Conservation (phyloP, 208 protist genomes). For the Wallacemonas rigidus region DNA sequence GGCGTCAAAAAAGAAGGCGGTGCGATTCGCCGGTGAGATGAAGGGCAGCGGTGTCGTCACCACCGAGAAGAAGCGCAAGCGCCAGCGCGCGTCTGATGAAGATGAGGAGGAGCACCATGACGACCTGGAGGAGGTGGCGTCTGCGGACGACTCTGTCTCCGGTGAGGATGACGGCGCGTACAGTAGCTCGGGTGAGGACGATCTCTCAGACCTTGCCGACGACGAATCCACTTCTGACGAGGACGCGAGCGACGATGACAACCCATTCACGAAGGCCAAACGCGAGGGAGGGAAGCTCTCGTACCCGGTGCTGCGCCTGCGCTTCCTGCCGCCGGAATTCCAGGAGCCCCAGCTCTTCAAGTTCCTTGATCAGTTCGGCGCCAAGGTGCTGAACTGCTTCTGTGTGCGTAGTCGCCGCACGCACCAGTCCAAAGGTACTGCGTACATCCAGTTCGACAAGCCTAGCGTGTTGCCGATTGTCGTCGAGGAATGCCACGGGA, state of each 20-base stretch:
- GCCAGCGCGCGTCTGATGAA: constrained; percentile 25
- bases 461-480: constrained; percentile 64
- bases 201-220: constrained; percentile 38
- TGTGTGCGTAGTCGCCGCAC: constrained; percentile 86
- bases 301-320: constrained; percentile 75
- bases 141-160: constrained; percentile 26
- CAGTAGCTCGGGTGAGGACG: constrained; percentile 24
- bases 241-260: constrained; percentile 34
- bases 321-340: constrained; percentile 83
- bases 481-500: constrained; percentile 88
- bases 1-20: constrained; percentile 30
- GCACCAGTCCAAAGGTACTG: constrained; percentile 83
- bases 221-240: constrained; percentile 18
- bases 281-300: constrained; percentile 36
- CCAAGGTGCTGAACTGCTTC: constrained; percentile 85
- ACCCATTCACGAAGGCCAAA: constrained; percentile 42
- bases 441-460: constrained; percentile 87
- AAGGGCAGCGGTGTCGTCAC: constrained; percentile 47
- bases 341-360: constrained; percentile 89
- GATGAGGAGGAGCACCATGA: constrained; percentile 25
- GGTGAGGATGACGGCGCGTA: constrained; percentile 25
- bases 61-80: constrained; percentile 26
- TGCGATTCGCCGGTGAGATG: constrained; percentile 24
- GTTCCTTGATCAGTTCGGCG: constrained; percentile 87
- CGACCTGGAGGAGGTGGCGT: constrained; percentile 7